Evolutionary conservation across 129 eudicot species (phyloP), one percentile per base, ranked within the genome.

Genomic region (Centrapalus pauciflorus): DNA sequence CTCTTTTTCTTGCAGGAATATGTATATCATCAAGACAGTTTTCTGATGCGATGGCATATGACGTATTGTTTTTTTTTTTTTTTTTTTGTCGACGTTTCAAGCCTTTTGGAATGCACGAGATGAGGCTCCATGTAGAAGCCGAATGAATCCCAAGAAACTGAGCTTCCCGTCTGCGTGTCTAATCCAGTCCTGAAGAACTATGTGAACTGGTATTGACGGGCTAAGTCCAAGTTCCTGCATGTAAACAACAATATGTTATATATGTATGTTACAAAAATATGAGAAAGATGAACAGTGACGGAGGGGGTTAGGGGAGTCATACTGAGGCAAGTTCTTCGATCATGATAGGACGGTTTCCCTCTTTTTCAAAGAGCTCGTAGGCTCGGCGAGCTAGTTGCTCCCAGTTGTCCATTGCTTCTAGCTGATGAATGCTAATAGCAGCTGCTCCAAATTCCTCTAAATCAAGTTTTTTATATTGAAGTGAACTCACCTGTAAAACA

Each of bases 251-350:
- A 20, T 3, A n/a, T n/a, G n/a, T n/a, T n/a, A n/a, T n/a, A 23
- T 21, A 21, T 59, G 2, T 12, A 29, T n/a, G 8, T 50, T 32
- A 1, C 21, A 41, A n/a, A 63, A 19, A 27, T 12, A 62, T 30
- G 20, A 29, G 21, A 7, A 48, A 23, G 40, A 11, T 14, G 12
- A 26, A 50, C 20, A 29, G 13, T 38, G 29, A 17, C 41, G 41
- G 40, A 33, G 66, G 26, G 54, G 48, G 52, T 40, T n/a, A 58
- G 25, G 61, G 61, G 37, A 50, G 73, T 23, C 69, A 50, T 86
- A 94, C 99, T 50, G 95, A 94, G 55, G 99, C 99, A 54, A 94
- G 94, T 70, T 94, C 99, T 80, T 94, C 96, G 11, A 94, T 94
- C 95, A 86, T 94, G 46, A 94, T 94, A 64, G 99, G 87, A 37